Conservation (phyloP, 2,329 filamentous ascomycete genomes). For the Aureobasidium sp. region DNA sequence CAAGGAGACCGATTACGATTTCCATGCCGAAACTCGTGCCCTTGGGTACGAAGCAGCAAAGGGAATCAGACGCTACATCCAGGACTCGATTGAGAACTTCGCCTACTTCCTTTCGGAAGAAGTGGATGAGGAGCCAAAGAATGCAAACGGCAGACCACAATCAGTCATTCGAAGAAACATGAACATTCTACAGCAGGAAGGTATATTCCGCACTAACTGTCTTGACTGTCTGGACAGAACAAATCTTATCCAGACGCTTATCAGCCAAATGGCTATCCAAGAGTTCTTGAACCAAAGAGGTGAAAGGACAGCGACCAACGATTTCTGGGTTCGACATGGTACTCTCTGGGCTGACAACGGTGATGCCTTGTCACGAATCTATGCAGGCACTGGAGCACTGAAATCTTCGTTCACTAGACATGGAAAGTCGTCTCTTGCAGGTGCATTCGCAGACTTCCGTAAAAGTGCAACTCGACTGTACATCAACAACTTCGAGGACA, state of each 20-base stretch:
- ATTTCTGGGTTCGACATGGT: conserved; percentile 89
- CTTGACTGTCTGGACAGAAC: conserved; percentile 93
- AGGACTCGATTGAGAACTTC: conserved; percentile 74
- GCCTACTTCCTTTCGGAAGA: conserved; percentile 86
- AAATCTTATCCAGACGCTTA: conserved; percentile 90
- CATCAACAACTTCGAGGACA: conserved; percentile 96
- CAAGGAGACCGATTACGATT: conserved; percentile 83
- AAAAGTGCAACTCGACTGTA: conserved; percentile 93
- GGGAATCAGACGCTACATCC: conserved; percentile 71
- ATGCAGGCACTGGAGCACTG: conserved; percentile 89
- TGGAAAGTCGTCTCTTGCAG: conserved; percentile 92
- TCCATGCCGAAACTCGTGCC: conserved; percentile 87
- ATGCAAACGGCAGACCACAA: conserved; percentile 34
- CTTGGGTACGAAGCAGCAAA: conserved; percentile 89
- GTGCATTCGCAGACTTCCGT: conserved; percentile 86
- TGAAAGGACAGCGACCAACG: conserved; percentile 56
- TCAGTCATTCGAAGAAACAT: conserved; percentile 40
- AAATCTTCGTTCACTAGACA: conserved; percentile 92
- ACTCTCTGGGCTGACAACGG: conserved; percentile 97
- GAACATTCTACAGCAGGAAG: conserved; percentile 81
- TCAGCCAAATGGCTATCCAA: conserved; percentile 89
- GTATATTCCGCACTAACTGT: conserved; percentile 94
- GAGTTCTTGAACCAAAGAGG: conserved; percentile 69
- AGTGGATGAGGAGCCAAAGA: conserved; percentile 45
- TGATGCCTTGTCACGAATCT: conserved; percentile 87